phyloP scores from a whole-genome alignment of 139 green algal genomes.

The Chloropicon primus region DNA sequence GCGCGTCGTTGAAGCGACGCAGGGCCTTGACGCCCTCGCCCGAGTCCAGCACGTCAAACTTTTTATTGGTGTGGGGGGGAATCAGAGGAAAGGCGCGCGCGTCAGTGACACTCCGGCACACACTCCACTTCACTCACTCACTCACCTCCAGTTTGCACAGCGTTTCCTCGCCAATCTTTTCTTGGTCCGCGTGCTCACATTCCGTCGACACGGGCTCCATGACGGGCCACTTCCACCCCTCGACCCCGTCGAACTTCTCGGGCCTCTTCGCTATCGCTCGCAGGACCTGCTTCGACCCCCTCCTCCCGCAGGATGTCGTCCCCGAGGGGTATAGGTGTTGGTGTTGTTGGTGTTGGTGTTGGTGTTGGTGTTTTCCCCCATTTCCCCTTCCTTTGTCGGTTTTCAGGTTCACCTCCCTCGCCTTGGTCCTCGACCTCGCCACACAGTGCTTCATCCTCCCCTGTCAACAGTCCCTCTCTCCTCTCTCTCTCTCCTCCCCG shows the following conservation, averaged over 20 bases:
- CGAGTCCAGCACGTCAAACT: slow-evolving; percentile 46
- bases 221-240: too few species aligned
- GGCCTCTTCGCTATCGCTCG: not conserved
- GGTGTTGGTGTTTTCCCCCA: too few species aligned
- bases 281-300: not conserved
- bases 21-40: slow-evolving; percentile 49
- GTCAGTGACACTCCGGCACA: not conserved
- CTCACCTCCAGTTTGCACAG: not conserved
- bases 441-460: not conserved
- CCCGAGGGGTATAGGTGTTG: too few species aligned
- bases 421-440: not conserved
- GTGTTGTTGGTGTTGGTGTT: too few species aligned
- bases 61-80: not conserved
- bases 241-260: not conserved
- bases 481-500: not conserved
- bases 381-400: too few species aligned
- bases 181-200: not conserved
- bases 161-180: not conserved
- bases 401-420: not conserved
- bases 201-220: too few species aligned
- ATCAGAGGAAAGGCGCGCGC: too few species aligned
- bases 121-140: not conserved
- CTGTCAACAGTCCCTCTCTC: too few species aligned
- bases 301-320: too few species aligned
- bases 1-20: slow-evolving; percentile 60